Evolutionary conservation across 2,329 filamentous ascomycete genomes (phyloP).

Genomic region (Nakataea oryzae): DNA sequence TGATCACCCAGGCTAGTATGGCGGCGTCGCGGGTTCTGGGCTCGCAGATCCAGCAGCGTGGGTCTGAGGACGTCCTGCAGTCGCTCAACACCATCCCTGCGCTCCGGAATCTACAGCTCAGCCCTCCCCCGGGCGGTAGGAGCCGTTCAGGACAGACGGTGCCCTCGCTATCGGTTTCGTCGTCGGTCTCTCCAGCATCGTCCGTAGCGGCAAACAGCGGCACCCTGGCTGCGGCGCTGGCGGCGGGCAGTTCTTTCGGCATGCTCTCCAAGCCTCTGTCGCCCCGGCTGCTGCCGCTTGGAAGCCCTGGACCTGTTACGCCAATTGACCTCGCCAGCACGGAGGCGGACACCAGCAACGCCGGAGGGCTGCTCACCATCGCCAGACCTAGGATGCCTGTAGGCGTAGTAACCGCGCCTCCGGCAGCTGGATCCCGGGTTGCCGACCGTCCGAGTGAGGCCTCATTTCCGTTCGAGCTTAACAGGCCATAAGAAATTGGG

Average conservation of each 20-base stretch:
- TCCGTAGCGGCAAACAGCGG: slow-evolving; percentile 4
- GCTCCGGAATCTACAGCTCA: slow-evolving; percentile 27
- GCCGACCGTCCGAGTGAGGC: background rate
- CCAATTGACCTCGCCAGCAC: slow-evolving; percentile 41
- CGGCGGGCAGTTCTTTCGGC: background rate
- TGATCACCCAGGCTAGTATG: slow-evolving; percentile 46
- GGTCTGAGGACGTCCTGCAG: slow-evolving; percentile 2
- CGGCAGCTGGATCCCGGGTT: background rate
- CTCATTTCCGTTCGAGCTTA: background rate
- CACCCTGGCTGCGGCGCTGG: background rate
- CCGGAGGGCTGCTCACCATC: background rate
- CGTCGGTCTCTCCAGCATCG: slow-evolving; percentile 10
- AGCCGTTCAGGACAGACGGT: background rate
- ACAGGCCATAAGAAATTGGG: background rate
- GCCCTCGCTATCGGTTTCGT: background rate
- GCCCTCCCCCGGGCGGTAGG: background rate
- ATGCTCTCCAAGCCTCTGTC: slow-evolving; percentile 35
- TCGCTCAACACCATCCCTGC: slow-evolving; percentile 10
- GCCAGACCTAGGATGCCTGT: slow-evolving; percentile 1
- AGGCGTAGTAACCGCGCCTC: background rate
- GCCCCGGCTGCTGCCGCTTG: slow-evolving; percentile 39
- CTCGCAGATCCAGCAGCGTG: slow-evolving; percentile 13
- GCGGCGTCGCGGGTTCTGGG: slow-evolving; percentile 24
- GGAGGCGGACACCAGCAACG: slow-evolving; percentile 8
- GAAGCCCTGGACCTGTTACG: slow-evolving; percentile 50